These are phyloP conservation scores for Phytophthora niederhauseri DNA, from an alignment of 352 stramenopile genomes.

Conservation along the genomic window DNA sequence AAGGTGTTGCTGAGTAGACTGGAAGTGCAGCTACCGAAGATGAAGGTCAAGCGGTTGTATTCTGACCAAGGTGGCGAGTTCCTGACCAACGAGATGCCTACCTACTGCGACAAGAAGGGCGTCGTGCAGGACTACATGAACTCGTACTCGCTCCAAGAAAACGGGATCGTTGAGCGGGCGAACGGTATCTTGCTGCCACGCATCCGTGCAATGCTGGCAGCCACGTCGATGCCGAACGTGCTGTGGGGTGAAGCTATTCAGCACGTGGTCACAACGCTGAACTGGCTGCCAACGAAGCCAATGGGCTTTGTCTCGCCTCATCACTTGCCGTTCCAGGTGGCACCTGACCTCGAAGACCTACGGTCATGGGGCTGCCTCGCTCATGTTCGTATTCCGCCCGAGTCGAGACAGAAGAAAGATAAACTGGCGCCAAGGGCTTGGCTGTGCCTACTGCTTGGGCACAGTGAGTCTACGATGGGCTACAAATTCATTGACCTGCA, in stretches of 20 bases:
- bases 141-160: constrained; percentile 11
- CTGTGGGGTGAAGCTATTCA: constrained; percentile 6
- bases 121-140: constrained; percentile 6
- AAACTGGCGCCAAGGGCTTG: constrained; percentile 3
- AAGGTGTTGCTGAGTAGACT: constrained; percentile 6
- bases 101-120: background rate
- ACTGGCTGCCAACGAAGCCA: background rate
- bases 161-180: background rate
- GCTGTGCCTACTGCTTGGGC: constrained; percentile 6
- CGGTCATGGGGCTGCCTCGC: constrained; percentile 11
- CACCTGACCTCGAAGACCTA: background rate
- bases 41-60: background rate
- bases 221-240: background rate
- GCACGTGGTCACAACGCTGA: constrained; percentile 4
- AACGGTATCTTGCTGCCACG: constrained; percentile 2
- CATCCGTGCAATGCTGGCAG: background rate
- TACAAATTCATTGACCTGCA: constrained; percentile 6
- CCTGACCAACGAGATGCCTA: background rate
- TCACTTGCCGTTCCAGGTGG: background rate
- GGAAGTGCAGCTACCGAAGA: background rate
- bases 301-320: background rate
- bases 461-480: constrained; percentile 2
- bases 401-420: constrained; percentile 12
- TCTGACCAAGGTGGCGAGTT: constrained; percentile 10
- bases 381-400: constrained; percentile 6